Base-by-base conservation (phyloP, 306 rosid species). In the Cyclanthera cordifolia region DNA sequence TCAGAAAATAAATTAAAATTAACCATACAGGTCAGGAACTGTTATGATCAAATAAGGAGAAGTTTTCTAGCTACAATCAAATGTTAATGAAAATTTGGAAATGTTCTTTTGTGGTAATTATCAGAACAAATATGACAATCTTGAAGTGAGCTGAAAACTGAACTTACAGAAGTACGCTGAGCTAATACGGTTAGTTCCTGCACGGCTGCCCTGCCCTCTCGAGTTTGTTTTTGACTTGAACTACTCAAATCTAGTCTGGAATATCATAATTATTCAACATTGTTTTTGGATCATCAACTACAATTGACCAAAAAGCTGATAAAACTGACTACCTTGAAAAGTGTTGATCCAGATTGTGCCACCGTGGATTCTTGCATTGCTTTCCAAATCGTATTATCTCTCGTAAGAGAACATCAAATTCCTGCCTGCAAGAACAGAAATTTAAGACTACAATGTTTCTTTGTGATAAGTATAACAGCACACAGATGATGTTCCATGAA, bases 361-460 rank as follows among this genome's bases (percentile, higher is more conserved):
- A 94, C 61, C 81, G 90, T 45, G 97, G 90, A 76, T 94, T 94
- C 78, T 90, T 94, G 82, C 99, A 94, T 71, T 70, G 73, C 67
- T 94, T 74, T 71, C 97, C 99, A 74, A 94, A 94, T 77, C 99
- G 84, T 74, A 79, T 74, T 53, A 94, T 95, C 83, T 90, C 99
- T 47, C 84, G 75, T 21, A 85, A 75, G 74, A 94, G 85, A 46
- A 74, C 78, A 54, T 81, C 76, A 54, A 85, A 84, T 74, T 88
- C 99, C 77, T 84, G 88, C 95, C 99, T 94, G 73, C 69, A 79
- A 47, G 45, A 61, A 58, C 24, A 52, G 69, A 78, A 50, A n/a
- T 57, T 12, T 64, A 72, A 61, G 65, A 74, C 11, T 57, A 43
- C 13, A 25, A 71, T 23, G 50, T 64, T 8, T 58, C n/a, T 46